Percentiles rank a stretch among this genome's conserved stretches.
Conservation (phyloP, 257 asterid species). For the Solanum raphanifolium region DNA sequence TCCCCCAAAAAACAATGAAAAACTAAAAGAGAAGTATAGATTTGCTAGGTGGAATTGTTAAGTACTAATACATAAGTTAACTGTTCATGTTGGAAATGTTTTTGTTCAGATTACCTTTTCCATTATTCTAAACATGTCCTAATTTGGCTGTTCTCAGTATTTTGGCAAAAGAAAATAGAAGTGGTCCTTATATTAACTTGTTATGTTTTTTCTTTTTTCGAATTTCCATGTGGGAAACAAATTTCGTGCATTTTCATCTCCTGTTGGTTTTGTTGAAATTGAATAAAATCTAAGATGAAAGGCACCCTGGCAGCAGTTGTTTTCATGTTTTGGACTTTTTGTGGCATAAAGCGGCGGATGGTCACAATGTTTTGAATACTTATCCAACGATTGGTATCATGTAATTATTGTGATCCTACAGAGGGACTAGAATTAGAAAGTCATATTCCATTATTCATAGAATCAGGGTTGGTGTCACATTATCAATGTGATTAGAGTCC, state of each 20-base stretch:
- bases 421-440: neutral
- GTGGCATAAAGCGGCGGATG: neutral
- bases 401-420: neutral
- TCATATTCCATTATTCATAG: neutral
- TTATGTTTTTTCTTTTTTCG: neutral
- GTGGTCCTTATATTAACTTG: neutral
- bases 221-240: neutral
- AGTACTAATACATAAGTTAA: neutral
- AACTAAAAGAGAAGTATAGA: neutral
- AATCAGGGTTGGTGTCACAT: neutral
- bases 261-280: neutral
- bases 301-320: neutral
- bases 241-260: neutral
- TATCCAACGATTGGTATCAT: neutral
- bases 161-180: neutral
- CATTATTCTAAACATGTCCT: neutral
- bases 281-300: neutral
- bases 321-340: neutral
- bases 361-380: neutral
- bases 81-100: neutral
- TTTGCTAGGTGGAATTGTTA: neutral
- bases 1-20: neutral
- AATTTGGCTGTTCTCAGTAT: neutral
- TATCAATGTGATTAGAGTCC: neutral
- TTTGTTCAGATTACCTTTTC: neutral